Conservation (phyloP, 305 asterid genomes). For the Fraxinus sp. region DNA sequence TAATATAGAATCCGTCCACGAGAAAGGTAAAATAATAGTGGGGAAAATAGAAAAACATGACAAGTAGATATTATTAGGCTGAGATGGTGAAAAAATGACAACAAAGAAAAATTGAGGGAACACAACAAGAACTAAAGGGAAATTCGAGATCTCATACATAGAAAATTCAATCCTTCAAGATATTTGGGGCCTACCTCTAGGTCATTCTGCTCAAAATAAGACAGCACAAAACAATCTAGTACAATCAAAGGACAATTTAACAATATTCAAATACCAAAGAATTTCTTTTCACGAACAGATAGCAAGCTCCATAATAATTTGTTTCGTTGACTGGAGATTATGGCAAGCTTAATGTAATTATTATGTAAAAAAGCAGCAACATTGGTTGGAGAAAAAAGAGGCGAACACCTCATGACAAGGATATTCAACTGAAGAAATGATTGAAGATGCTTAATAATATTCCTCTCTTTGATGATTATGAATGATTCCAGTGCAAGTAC, state of each 20-base stretch:
- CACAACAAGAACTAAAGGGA: neutral
- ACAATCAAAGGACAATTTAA: neutral
- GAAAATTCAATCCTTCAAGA: neutral
- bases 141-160: neutral
- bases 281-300: neutral
- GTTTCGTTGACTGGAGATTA: neutral
- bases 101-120: neutral
- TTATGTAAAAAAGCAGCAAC: neutral
- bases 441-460: constrained; percentile 9
- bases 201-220: neutral
- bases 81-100: neutral
- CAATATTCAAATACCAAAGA: neutral
- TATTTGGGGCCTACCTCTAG: neutral
- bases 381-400: neutral
- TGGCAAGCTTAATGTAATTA: neutral
- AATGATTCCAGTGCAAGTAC: constrained; percentile 18
- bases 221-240: neutral
- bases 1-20: neutral
- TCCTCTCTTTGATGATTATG: constrained; percentile 1
- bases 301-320: neutral
- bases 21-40: neutral
- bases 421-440: constrained; percentile 1
- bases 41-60: neutral
- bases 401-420: neutral
- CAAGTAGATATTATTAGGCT: neutral